Percentiles rank a stretch among this genome's conserved stretches.
These are phyloP conservation scores for Lycium ferocissimum DNA, from an alignment of 257 asterid genomes.

Conservation along the genomic window DNA sequence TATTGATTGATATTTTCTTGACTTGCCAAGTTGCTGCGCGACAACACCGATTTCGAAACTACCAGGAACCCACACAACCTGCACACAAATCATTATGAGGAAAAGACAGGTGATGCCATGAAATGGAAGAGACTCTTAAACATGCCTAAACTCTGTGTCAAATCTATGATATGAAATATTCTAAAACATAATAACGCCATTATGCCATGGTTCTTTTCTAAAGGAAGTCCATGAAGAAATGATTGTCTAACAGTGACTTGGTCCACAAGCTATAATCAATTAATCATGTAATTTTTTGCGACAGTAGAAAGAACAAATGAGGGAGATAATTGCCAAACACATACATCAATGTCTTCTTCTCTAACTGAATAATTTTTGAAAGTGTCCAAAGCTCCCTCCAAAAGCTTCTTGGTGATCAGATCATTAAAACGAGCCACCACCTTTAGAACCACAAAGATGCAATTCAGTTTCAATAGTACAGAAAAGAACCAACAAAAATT, in stretches of 20 bases:
- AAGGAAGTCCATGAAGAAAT: not conserved
- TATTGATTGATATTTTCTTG: slow-evolving; percentile 74
- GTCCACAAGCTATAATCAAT: not conserved
- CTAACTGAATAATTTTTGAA: slow-evolving; percentile 81
- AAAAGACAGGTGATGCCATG: slow-evolving; percentile 11
- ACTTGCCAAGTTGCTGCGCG: slow-evolving; percentile 87
- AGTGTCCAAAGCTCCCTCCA: slow-evolving; percentile 94
- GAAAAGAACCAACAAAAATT: slow-evolving; percentile 18
- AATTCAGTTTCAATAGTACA: slow-evolving; percentile 23
- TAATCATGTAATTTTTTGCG: not conserved
- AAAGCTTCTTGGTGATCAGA: slow-evolving; percentile 76
- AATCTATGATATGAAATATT: not conserved
- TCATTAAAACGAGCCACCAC: slow-evolving; percentile 98
- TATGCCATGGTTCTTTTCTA: not conserved
- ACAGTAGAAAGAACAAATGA: slow-evolving; percentile 51
- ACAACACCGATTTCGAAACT: slow-evolving; percentile 83
- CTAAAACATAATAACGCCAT: not conserved
- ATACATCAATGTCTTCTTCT: slow-evolving; percentile 88
- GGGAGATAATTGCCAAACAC: slow-evolving; percentile 48
- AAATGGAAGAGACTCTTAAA: not conserved
- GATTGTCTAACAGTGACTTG: not conserved
- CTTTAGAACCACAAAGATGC: slow-evolving; percentile 46
- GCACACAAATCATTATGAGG: slow-evolving; percentile 13
- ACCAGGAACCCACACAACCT: slow-evolving; percentile 99
- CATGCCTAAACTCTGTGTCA: not conserved